These are phyloP conservation scores for Herpetospermum pedunculosum DNA, from an alignment of 306 rosid species.

Conservation along the genomic window DNA sequence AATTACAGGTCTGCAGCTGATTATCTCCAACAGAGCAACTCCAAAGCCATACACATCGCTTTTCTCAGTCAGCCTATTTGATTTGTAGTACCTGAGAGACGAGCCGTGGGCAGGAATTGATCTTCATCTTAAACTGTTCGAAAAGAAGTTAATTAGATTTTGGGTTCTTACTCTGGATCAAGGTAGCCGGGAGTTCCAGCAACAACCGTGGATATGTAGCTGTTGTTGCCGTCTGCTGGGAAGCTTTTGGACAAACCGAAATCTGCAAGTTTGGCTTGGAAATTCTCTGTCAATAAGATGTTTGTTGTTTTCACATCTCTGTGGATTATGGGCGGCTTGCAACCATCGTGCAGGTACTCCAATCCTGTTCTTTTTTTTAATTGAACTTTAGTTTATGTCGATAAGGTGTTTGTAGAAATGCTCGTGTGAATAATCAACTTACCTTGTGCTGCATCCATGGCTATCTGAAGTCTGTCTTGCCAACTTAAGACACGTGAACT, in stretches of 20 bases:
- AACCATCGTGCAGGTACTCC: conserved; percentile 38
- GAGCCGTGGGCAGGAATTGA: neutral
- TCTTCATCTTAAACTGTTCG: neutral
- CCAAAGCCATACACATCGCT: conserved; percentile 23
- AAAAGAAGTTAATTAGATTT: too few species aligned
- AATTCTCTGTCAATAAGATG: neutral
- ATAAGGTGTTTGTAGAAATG: neutral
- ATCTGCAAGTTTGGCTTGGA: conserved; percentile 22
- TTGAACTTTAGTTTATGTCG: neutral
- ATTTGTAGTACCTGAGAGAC: conserved; percentile 8
- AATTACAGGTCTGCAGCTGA: conserved; percentile 5
- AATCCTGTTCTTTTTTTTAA: neutral
- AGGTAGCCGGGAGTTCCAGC: conserved; percentile 16
- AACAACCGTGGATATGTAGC: neutral
- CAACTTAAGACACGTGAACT: conserved; percentile 8
- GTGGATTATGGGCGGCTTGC: conserved; percentile 29
- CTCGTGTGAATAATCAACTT: neutral
- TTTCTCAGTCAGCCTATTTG: conserved; percentile 19
- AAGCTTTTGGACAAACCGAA: conserved; percentile 21
- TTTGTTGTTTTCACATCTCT: conserved; percentile 18
- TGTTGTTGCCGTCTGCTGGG: neutral
- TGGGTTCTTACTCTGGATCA: conserved; percentile 18
- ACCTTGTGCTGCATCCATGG: conserved; percentile 20
- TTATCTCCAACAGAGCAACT: conserved; percentile 14
- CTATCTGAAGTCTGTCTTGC: conserved; percentile 13